A percentile compares a stretch with the other conserved stretches of the same genome.
These are phyloP conservation scores for Arthrobotrys sphaeroides DNA, from an alignment of 2,329 filamentous ascomycete genomes.

Conservation along the genomic window DNA sequence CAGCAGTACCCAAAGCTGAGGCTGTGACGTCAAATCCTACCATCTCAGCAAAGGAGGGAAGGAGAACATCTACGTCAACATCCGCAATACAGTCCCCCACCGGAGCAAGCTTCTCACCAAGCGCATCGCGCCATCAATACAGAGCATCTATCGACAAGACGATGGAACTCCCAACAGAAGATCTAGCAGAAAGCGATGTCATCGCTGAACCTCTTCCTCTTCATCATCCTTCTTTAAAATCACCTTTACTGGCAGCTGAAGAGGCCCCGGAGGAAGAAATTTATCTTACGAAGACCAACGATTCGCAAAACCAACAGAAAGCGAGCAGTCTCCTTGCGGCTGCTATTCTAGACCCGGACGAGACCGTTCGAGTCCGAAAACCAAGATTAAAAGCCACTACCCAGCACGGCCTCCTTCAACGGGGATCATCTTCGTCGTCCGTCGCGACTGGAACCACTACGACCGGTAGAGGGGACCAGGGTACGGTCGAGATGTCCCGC, in stretches of 20 bases:
- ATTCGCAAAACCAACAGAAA: constrained; percentile 17
- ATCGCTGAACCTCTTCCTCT: constrained; percentile 45
- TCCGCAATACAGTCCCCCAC: constrained; percentile 49
- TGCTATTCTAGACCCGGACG: constrained; percentile 23
- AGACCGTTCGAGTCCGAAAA: constrained; percentile 15
- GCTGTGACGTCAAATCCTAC: constrained; percentile 18
- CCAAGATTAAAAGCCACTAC: constrained; percentile 27
- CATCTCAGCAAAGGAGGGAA: constrained; percentile 26
- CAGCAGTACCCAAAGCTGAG: constrained; percentile 33
- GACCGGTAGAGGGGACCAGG: constrained; percentile 39
- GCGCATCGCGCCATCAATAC: constrained; percentile 41
- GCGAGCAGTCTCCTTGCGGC: not conserved
- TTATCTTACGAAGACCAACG: constrained; percentile 23
- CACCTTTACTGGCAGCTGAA: constrained; percentile 31
- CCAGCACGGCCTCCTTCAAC: constrained; percentile 46
- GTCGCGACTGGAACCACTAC: constrained; percentile 48
- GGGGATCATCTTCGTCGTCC: constrained; percentile 49
- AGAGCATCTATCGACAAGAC: constrained; percentile 48
- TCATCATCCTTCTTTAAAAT: constrained; percentile 35
- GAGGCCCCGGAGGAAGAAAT: constrained; percentile 31
- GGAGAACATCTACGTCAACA: constrained; percentile 39
- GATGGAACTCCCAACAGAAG: constrained; percentile 43
- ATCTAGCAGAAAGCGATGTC: constrained; percentile 21
- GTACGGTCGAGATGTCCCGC: constrained; percentile 45
- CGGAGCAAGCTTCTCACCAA: constrained; percentile 24